Conservation (phyloP, 345 rosid species). For the Schrenkiella parvula region DNA sequence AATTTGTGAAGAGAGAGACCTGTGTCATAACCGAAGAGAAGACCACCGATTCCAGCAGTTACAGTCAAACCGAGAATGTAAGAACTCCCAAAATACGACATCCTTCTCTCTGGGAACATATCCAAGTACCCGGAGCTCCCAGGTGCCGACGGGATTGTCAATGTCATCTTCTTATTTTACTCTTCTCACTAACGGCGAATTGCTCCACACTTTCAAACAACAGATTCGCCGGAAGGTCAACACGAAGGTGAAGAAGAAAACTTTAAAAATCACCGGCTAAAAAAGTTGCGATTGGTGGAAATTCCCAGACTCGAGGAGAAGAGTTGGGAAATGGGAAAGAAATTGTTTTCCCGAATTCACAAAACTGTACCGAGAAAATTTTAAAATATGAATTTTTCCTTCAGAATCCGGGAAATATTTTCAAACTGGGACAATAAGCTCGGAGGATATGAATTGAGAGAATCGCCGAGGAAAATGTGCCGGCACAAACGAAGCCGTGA, state of each 20-base stretch:
- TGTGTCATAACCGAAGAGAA: conserved; percentile 94
- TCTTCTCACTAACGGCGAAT: not conserved
- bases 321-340: not conserved
- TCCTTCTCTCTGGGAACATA: conserved; percentile 83
- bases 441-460: not conserved
- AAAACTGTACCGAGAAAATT: not conserved
- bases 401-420: not conserved
- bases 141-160: conserved; percentile 63
- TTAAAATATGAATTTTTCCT: not conserved
- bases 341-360: not conserved
- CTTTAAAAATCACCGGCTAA: not conserved
- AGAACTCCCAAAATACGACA: conserved; percentile 70
- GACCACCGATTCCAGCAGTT: conserved; percentile 87
- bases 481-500: conserved; percentile 12
- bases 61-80: conserved; percentile 72
- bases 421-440: not conserved
- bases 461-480: conserved; percentile 13
- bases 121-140: conserved; percentile 96
- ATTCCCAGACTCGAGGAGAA: not conserved
- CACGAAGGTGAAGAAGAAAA: not conserved
- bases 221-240: not conserved
- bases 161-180: conserved; percentile 22
- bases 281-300: not conserved
- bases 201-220: not conserved
- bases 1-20: conserved; percentile 37